Base-by-base conservation (phyloP, 2,329 filamentous ascomycete genomes). In the Colletotrichum melonis region DNA sequence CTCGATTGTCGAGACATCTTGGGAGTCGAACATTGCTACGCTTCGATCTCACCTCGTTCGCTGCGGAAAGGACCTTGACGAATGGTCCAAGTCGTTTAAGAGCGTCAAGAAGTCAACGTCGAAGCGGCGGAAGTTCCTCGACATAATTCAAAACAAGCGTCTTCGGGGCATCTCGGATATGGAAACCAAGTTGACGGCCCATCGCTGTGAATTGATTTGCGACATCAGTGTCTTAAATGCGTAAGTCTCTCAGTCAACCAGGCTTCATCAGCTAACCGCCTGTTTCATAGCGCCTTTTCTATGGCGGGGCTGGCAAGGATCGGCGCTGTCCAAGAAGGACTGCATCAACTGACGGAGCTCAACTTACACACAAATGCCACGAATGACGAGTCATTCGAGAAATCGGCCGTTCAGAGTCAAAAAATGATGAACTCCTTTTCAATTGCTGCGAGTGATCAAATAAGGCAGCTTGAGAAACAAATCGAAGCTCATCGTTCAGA, bases 391-490 rank as follows among this genome's bases (percentile, higher is more conserved):
- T 8, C 6, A 12, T 54, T 28, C 8, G 57, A 28, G 57, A 11
- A 11, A 14, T 16, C 30, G 1, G 12, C 5, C 2, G 14, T 12
- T 8, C 19, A n/a, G 38, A n/a, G 19, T 7, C 0, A 12, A 3
- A 16, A 35, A 5, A 2, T 62, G 28, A 28, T 9, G 38, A 6
- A 16, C 5, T 42, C 1, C n/a, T n/a, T n/a, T n/a, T 55, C 56
- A 12, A 19, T 42, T 0, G 26, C n/a, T 8, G 60, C 42, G 14
- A n/a, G 24, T n/a, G 56, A 38, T 12, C 56, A 38, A 30, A 5
- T 38, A 5, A 38, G 32, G 11, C 32, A 35, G 32, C 32, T 35
- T 14, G 32, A 35, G 32, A 35, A 4, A 1, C 32, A 35, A 35
- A 35, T 35, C 11, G 32, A 35, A 35, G 32, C 9, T 1, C 32